Evolutionary conservation across 805 yeast genomes (phyloP).

Genomic region (Saccharomycopsis microspora): DNA sequence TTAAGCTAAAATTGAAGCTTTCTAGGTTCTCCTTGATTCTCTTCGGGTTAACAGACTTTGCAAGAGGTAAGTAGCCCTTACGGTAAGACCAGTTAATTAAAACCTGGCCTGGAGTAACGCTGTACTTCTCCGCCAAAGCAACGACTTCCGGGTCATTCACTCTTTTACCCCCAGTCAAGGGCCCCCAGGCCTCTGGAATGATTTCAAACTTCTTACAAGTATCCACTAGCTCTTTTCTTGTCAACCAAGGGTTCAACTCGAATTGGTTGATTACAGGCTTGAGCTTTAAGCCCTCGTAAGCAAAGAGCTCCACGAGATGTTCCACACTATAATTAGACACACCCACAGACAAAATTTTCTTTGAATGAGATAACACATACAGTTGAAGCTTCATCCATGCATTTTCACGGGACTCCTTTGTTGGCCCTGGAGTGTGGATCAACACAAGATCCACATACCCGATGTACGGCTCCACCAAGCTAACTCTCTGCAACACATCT

Average conservation of each 20-base stretch:
- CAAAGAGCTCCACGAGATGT: conserved; percentile 49
- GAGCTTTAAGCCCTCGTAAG: conserved; percentile 32
- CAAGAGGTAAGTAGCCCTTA: conserved; percentile 45
- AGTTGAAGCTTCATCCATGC: conserved; percentile 70
- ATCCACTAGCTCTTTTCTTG: conserved; percentile 29
- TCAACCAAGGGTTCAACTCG: conserved; percentile 41
- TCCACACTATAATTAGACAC: conserved; percentile 60
- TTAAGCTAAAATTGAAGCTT: conserved; percentile 30
- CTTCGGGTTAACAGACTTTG: conserved; percentile 28
- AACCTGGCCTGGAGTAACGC: conserved; percentile 45
- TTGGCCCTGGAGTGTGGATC: conserved; percentile 51
- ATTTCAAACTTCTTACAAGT: conserved; percentile 36
- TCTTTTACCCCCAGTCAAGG: conserved; percentile 45
- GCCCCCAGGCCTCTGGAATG: conserved; percentile 49
- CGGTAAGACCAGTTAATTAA: conserved; percentile 47
- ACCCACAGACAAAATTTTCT: conserved; percentile 50
- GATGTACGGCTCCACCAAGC: conserved; percentile 21
- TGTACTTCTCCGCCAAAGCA: conserved; percentile 93
- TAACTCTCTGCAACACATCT: conserved; percentile 27
- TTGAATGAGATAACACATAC: conserved; percentile 36
- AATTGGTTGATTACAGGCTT: conserved; percentile 48
- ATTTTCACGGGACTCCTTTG: conserved; percentile 35
- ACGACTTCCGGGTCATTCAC: conserved; percentile 55
- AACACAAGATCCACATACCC: conserved; percentile 61
- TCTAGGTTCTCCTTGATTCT: conserved; percentile 33